These are phyloP conservation scores for Knufia petricola DNA, from an alignment of 2,329 filamentous ascomycete species.

Conservation along the genomic window DNA sequence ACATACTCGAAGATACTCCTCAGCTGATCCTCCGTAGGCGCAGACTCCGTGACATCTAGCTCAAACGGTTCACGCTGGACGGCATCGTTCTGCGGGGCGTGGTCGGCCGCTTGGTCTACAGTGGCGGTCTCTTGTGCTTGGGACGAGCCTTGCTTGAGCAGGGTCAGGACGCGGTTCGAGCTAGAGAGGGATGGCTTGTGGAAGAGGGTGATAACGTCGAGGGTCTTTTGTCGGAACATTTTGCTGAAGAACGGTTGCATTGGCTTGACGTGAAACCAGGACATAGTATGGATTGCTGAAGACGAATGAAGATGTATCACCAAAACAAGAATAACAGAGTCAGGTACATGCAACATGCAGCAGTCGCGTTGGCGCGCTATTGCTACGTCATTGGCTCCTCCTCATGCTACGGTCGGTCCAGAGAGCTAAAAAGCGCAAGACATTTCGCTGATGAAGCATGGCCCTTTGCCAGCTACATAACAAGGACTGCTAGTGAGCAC, in stretches of 20 bases:
- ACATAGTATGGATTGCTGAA: neutral
- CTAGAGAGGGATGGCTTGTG: slow-evolving; percentile 67
- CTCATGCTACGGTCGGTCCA: too few species aligned
- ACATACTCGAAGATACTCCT: slow-evolving; percentile 77
- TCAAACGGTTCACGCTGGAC: slow-evolving; percentile 64
- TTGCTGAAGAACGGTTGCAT: slow-evolving; percentile 19
- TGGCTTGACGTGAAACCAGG: slow-evolving; percentile 3
- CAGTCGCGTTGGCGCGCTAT: too few species aligned
- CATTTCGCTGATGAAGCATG: neutral
- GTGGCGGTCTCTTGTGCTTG: slow-evolving; percentile 59
- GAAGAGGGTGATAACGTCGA: slow-evolving; percentile 93
- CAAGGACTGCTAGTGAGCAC: too few species aligned
- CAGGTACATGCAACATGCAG: too few species aligned
- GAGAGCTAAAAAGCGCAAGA: too few species aligned
- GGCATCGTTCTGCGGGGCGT: slow-evolving; percentile 48
- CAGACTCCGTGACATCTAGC: slow-evolving; percentile 69
- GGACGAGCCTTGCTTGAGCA: slow-evolving; percentile 73
- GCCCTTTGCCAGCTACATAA: too few species aligned
- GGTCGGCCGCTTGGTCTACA: slow-evolving; percentile 62
- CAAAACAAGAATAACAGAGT: too few species aligned
- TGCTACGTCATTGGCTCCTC: too few species aligned
- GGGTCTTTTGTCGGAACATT: slow-evolving; percentile 58
- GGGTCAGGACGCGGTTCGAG: slow-evolving; percentile 61
- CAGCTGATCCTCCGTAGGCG: slow-evolving; percentile 74
- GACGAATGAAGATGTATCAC: too few species aligned